Evolutionary conservation across 305 asterid species (phyloP).

Genomic region (Rubia tinctorum): DNA sequence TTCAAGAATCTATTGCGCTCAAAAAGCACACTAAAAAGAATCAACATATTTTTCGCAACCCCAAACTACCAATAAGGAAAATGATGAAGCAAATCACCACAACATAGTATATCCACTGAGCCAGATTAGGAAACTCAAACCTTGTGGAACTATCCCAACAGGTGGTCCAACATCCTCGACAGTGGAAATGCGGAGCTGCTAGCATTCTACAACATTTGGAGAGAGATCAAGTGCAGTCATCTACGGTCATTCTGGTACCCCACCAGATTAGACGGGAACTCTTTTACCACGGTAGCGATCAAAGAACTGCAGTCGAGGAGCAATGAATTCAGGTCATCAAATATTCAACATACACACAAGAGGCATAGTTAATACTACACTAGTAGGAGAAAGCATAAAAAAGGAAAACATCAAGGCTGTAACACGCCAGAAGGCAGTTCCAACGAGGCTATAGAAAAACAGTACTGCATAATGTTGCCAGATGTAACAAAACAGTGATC

Average conservation of each 20-base stretch:
- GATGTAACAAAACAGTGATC: neutral
- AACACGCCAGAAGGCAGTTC: neutral
- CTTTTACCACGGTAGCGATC: constrained; percentile 78
- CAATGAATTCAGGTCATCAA: constrained; percentile 8
- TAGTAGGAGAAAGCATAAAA: neutral
- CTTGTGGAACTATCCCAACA: neutral
- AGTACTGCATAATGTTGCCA: neutral
- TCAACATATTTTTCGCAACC: constrained; percentile 4
- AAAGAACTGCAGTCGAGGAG: constrained; percentile 54
- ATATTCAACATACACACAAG: no score
- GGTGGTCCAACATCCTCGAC: no score
- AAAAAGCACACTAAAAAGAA: neutral
- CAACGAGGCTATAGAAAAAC: neutral
- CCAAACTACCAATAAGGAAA: neutral
- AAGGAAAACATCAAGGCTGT: neutral
- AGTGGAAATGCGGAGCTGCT: neutral
- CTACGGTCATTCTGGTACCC: neutral
- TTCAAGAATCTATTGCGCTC: neutral
- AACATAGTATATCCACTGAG: neutral
- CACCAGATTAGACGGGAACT: constrained; percentile 59
- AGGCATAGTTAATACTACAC: neutral
- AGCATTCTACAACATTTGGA: neutral
- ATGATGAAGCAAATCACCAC: neutral
- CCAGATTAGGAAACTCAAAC: neutral
- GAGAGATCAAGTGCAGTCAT: neutral